These are phyloP conservation scores for Fraxinus sp. DNA, from an alignment of 305 asterid genomes.

Conservation along the genomic window DNA sequence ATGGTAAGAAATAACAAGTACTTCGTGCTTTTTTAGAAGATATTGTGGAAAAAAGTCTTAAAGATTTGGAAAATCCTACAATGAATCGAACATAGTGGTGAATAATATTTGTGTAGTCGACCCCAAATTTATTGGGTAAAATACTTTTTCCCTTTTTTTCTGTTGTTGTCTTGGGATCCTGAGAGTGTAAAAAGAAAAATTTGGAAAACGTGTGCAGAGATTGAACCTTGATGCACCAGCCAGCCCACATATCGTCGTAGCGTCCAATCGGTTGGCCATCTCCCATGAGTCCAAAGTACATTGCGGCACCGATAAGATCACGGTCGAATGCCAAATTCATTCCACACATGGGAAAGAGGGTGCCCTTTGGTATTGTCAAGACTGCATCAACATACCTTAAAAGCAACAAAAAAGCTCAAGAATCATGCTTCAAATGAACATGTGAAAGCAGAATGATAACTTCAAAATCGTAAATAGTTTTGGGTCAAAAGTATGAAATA, in stretches of 20 bases:
- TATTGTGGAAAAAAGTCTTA: not conserved
- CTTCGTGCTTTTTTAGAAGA: not conserved
- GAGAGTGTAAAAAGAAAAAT: no score
- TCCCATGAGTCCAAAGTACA: constrained; percentile 72
- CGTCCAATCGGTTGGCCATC: constrained; percentile 77
- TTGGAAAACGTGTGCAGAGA: not conserved
- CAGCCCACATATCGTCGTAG: constrained; percentile 77
- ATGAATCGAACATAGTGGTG: not conserved
- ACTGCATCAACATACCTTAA: constrained; percentile 55
- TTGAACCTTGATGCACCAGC: constrained; percentile 61
- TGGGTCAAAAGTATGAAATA: not conserved
- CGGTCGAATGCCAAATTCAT: constrained; percentile 65
- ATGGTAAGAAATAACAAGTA: not conserved
- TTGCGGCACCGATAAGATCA: constrained; percentile 62
- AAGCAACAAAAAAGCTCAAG: not conserved
- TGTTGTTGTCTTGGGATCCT: no score
- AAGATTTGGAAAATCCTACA: not conserved
- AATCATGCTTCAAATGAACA: not conserved
- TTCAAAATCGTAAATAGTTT: not conserved
- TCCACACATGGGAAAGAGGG: constrained; percentile 66
- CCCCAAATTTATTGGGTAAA: not conserved
- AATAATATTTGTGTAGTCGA: not conserved
- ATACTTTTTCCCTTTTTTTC: no score
- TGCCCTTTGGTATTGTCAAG: constrained; percentile 62
- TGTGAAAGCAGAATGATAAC: not conserved